Conservation (phyloP, 768 basidiomycete genomes). For the Psilocybe tampanensis region DNA sequence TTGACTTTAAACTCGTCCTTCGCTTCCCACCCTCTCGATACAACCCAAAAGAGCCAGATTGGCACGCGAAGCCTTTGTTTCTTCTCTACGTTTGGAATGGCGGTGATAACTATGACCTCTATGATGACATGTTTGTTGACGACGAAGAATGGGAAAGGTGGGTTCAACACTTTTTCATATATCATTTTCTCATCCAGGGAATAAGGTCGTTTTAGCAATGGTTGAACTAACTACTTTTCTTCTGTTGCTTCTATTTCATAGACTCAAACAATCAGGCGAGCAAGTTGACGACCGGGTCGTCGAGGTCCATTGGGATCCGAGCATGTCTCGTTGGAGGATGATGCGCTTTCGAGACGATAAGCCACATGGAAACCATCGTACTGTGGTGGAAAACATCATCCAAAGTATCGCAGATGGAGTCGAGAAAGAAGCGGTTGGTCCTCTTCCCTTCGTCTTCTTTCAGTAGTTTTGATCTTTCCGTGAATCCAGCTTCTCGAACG, state of each 20-base stretch:
- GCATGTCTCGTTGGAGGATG: slow-evolving; percentile 75
- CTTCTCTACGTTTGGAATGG: slow-evolving; percentile 84
- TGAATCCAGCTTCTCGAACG: slow-evolving; percentile 67
- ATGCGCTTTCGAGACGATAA: slow-evolving; percentile 97
- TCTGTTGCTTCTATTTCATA: slow-evolving; percentile 30
- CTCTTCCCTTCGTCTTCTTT: background rate
- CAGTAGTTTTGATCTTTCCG: background rate
- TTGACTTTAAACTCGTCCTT: slow-evolving; percentile 96
- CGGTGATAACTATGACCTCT: slow-evolving; percentile 76
- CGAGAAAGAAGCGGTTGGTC: slow-evolving; percentile 81
- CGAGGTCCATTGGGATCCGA: slow-evolving; percentile 89
- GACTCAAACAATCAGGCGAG: slow-evolving; percentile 82
- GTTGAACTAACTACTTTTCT: slow-evolving; percentile 1
- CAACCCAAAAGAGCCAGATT: slow-evolving; percentile 69
- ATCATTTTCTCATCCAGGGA: background rate
- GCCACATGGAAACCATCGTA: slow-evolving; percentile 85
- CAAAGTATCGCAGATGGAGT: slow-evolving; percentile 93
- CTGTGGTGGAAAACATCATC: slow-evolving; percentile 86
- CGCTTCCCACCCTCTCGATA: slow-evolving; percentile 76
- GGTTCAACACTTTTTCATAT: slow-evolving; percentile 30
- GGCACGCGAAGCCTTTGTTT: slow-evolving; percentile 84
- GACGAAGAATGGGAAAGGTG: slow-evolving; percentile 95
- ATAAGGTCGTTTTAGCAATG: background rate
- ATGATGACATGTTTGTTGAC: slow-evolving; percentile 81
- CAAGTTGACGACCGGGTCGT: slow-evolving; percentile 94